These are phyloP conservation scores for Syzygium aromaticum DNA, from an alignment of 345 rosid species.

Conservation along the genomic window DNA sequence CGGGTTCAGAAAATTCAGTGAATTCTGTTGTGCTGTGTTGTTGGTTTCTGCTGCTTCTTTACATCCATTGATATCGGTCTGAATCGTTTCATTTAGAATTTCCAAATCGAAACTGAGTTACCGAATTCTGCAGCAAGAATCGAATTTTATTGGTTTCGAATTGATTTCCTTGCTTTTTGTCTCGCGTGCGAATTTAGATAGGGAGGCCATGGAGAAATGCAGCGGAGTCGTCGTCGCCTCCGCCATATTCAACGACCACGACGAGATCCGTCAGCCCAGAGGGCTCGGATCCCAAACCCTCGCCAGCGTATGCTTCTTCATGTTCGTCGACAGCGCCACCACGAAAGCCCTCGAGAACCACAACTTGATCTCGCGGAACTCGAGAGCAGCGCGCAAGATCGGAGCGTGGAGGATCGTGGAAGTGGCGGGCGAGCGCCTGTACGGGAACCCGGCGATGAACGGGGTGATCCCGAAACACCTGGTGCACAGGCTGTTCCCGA, in stretches of 20 bases:
- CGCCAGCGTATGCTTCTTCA: slow-evolving; percentile 61
- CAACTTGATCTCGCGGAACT: slow-evolving; percentile 22
- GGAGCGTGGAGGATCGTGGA: slow-evolving; percentile 71
- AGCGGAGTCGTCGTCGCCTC: slow-evolving; percentile 65
- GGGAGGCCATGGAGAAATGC: slow-evolving; percentile 71
- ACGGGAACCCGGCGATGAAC: slow-evolving; percentile 77
- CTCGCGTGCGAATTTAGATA: slow-evolving; percentile 31
- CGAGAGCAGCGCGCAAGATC: slow-evolving; percentile 11
- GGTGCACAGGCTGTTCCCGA: slow-evolving; percentile 74
- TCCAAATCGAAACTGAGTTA: background rate
- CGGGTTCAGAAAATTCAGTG: background rate
- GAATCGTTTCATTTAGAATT: background rate
- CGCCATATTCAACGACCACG: slow-evolving; percentile 84
- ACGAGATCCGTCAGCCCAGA: slow-evolving; percentile 77
- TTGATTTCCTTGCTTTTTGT: background rate
- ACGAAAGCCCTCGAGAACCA: slow-evolving; percentile 35
- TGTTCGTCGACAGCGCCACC: slow-evolving; percentile 75
- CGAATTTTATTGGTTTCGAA: background rate
- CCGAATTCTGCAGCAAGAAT: background rate
- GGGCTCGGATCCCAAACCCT: slow-evolving; percentile 69
- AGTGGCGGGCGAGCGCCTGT: slow-evolving; percentile 25
- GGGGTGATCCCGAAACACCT: slow-evolving; percentile 82
- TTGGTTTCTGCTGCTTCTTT: background rate
- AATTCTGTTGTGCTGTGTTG: background rate
- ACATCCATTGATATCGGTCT: background rate